These are phyloP conservation scores for Ustilago hordei DNA, from an alignment of 1,284 basidiomycete genomes.

Conservation along the genomic window DNA sequence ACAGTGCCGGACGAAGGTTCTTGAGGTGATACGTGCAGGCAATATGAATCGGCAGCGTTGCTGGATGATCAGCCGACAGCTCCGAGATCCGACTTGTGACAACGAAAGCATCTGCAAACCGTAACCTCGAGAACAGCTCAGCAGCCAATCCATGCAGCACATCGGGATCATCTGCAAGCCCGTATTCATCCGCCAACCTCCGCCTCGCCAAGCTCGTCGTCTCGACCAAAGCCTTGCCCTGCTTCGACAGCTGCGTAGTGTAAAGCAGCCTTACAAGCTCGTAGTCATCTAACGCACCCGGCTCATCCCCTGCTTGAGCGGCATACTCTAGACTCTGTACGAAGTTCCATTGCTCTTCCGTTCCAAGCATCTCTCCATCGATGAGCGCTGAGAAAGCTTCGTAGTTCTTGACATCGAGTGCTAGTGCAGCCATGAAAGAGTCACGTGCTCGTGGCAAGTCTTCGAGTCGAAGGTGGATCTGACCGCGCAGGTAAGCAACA, in stretches of 20 bases:
- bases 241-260: slow-evolving; percentile 87
- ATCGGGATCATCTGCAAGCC: slow-evolving; percentile 87
- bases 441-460: slow-evolving; percentile 88
- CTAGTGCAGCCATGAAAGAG: slow-evolving; percentile 92
- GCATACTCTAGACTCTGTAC: slow-evolving; percentile 84
- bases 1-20: slow-evolving; percentile 89
- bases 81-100: slow-evolving; percentile 75
- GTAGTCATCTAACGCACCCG: slow-evolving; percentile 76
- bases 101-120: slow-evolving; percentile 92
- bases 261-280: slow-evolving; percentile 92
- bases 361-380: slow-evolving; percentile 77
- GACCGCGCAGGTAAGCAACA: slow-evolving; percentile 88
- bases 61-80: slow-evolving; percentile 57
- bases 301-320: slow-evolving; percentile 77
- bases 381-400: slow-evolving; percentile 93
- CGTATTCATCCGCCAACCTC: slow-evolving; percentile 78
- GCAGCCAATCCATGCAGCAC: slow-evolving; percentile 92
- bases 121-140: slow-evolving; percentile 85
- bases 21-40: slow-evolving; percentile 96
- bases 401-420: slow-evolving; percentile 95
- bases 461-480: slow-evolving; percentile 92
- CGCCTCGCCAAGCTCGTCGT: slow-evolving; percentile 49
- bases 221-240: slow-evolving; percentile 53
- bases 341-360: slow-evolving; percentile 83
- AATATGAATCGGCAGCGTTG: slow-evolving; percentile 85